Conservation (phyloP, 1,284 basidiomycete genomes). For the Phylloboletellus chloephorus region DNA sequence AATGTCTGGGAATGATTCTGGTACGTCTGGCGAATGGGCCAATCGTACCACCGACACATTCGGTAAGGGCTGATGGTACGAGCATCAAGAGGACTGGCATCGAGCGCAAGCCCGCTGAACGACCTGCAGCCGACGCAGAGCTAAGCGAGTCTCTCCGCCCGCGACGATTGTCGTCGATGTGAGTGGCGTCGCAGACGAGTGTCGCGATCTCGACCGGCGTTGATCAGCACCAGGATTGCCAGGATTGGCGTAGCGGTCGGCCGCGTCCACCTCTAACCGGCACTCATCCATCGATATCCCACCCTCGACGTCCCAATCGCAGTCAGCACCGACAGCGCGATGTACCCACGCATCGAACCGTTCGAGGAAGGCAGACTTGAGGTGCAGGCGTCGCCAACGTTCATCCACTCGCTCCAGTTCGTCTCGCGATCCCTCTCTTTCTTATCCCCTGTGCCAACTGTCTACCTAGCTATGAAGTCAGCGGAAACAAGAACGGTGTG, state of each 20-base stretch:
- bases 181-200: too few relatives aligned
- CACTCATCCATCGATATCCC: conserved; percentile 21
- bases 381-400: conserved; percentile 46
- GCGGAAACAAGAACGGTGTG: conserved; percentile 69
- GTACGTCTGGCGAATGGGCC: too few relatives aligned
- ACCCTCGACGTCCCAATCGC: conserved; percentile 5
- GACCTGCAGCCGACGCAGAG: too few relatives aligned
- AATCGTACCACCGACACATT: too few relatives aligned
- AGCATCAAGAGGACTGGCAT: too few relatives aligned
- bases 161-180: background rate
- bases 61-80: too few relatives aligned
- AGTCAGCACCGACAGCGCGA: conserved; percentile 16
- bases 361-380: conserved; percentile 64
- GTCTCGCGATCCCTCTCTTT: conserved; percentile 27
- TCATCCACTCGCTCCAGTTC: conserved; percentile 75
- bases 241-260: too few relatives aligned
- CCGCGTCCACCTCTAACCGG: background rate
- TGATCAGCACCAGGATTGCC: too few relatives aligned
- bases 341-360: conserved; percentile 61
- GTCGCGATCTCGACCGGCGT: too few relatives aligned
- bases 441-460: conserved; percentile 3
- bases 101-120: too few relatives aligned
- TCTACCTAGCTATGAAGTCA: conserved; percentile 65
- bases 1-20: too few relatives aligned
- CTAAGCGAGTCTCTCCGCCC: too few relatives aligned